Evolutionary conservation across 768 basidiomycete genomes (phyloP), one percentile per base, ranked within the genome.

Genomic region (Lactarius deliciosus): DNA sequence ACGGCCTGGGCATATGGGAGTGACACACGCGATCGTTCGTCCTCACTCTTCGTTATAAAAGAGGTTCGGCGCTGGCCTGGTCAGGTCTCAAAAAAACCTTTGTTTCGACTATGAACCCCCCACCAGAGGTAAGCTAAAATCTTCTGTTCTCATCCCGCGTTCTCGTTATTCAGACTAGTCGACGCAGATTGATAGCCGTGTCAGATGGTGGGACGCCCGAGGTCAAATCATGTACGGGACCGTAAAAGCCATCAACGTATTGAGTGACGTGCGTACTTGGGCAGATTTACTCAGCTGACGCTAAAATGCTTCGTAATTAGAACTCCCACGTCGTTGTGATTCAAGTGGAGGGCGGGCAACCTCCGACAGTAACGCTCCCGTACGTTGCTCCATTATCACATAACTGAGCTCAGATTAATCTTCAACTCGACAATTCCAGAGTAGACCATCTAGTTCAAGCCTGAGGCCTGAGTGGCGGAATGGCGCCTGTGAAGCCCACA

Each of bases 71-170:
- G 55, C n/a, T 57, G 68, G 22, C 18, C 54, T 18, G 15, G n/a
- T 65, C 63, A 60, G 60, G 54, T 63, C 60, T 59, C 34, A 13
- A 22, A 56, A 40, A n/a, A 28, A 28, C 73, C 82, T 75, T 77
- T 86, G 83, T 86, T 86, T 84, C 83, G 86, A 82, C 85, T 87
- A 89, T 89, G 88, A 90, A 71, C 59, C 57, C 55, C 11, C 55
- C 63, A 3, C 84, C 41, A 86, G 88, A 72, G 69, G 87, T 78
- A n/a, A 34, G 60, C 55, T 63, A 36, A 10, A 40, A 2, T 34
- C 36, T 43, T 28, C 25, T 63, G 32, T 32, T 43, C 28, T 55
- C 63, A 54, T 50, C 59, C 63, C 61, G 60, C 45, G n/a, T 59
- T 40, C 55, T 59, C 62, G 68, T 71, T 69, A 66, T 63, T 28